Base-by-base conservation (phyloP, 768 basidiomycete genomes). In the Termitomyces sp. region DNA sequence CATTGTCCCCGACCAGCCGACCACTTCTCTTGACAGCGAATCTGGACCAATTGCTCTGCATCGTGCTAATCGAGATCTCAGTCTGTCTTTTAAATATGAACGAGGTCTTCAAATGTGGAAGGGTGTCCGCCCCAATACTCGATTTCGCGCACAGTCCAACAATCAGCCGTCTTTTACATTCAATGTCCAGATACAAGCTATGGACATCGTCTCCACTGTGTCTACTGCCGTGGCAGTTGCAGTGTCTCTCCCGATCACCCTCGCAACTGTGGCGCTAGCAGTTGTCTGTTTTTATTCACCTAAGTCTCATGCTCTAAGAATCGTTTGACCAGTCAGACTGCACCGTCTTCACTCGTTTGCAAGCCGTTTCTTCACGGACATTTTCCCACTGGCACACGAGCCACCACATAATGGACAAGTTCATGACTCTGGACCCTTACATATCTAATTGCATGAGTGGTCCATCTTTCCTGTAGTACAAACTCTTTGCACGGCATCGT, bases 221-320 rank as follows among this genome's bases (percentile, higher is more conserved):
- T 57, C 65, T 20, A 61, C 69, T n/a, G 50, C 71, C 16, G 58
- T 69, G 10, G 65, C 68, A 49, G 64, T 67, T 24, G 65, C 67
- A 55, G 39, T 76, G 44, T 71, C 73, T 13, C 61, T 76, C 53
- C 71, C 74, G 32, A 58, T 76, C 56, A 71, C 76, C 16, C 66
- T 75, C 40, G 68, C 74, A 14, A 74, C 74, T 27, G 50, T 78
- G 26, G 67, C 73, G 44, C 62, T 77, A 50, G 75, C 72, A 36
- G 64, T 79, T 46, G 59, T 78, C 37, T 78, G 75, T 33, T 55
- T 55, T 53, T 54, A 55, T 34, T 58, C 57, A 24, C 30, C 44
- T 3, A 53, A 49, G 27, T 54, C 59, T n/a, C 49, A 50, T 24
- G 59, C 55, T 52, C 36, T 52, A 40, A 42, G 53, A 24, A 55